Percentiles rank a stretch among this genome's conserved stretches.
Conservation (phyloP, 352 stramenopile species). For the Phytophthora lateralis region DNA sequence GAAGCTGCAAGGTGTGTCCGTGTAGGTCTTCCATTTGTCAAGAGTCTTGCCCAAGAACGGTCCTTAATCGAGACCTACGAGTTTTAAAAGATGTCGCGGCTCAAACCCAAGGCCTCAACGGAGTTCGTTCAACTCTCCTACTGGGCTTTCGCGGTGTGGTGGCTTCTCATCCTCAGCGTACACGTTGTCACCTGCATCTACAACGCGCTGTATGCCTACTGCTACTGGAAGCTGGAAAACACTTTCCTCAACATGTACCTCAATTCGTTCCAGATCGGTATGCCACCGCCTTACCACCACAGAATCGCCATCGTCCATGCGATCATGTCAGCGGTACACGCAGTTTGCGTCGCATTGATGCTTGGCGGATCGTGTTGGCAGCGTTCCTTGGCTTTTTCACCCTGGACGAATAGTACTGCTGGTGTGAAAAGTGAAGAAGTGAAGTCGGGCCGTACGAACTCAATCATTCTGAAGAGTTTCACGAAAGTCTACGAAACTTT, state of each 20-base stretch:
- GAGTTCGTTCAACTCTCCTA: constrained; percentile 9
- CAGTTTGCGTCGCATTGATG: constrained; percentile 24
- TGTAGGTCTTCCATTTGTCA: neutral
- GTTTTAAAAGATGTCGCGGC: neutral
- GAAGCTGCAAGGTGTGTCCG: neutral
- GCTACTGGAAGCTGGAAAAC: constrained; percentile 21
- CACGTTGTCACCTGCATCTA: constrained; percentile 19
- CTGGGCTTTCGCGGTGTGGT: constrained; percentile 17
- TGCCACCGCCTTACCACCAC: constrained; percentile 24
- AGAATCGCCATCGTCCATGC: constrained; percentile 26
- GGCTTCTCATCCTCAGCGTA: constrained; percentile 5
- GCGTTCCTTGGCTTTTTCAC: constrained; percentile 17
- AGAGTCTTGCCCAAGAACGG: neutral
- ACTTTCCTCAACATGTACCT: constrained; percentile 23
- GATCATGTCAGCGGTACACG: constrained; percentile 28
- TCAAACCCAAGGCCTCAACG: neutral
- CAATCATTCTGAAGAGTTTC: constrained; percentile 13
- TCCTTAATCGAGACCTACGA: neutral
- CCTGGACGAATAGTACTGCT: constrained; percentile 1
- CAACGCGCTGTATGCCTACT: constrained; percentile 17
- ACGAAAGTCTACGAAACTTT: constrained; percentile 14
- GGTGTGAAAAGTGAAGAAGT: neutral
- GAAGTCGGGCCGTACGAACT: constrained; percentile 9
- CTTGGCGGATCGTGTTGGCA: constrained; percentile 1
- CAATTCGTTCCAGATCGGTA: constrained; percentile 21